A percentile compares a stretch with the other conserved stretches of the same genome.
Conservation (phyloP, 1,284 basidiomycete species). For the Sporisorium scitamineum region DNA sequence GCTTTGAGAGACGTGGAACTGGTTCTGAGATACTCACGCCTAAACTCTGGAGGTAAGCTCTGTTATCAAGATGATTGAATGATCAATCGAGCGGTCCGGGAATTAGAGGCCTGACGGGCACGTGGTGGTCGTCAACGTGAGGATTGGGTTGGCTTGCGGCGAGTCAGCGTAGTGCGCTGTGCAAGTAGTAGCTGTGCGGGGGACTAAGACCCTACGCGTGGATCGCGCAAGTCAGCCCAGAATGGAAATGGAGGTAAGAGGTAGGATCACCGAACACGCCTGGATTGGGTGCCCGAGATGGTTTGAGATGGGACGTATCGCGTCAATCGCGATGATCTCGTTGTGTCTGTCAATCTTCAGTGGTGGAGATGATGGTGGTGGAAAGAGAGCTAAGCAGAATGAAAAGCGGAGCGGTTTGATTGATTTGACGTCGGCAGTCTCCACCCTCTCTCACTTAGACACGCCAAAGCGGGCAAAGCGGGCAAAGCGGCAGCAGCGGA, state of each 20-base stretch:
- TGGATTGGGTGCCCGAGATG: constrained; percentile 61
- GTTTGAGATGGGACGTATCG: constrained; percentile 42
- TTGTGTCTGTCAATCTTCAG: constrained; percentile 25
- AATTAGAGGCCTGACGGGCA: constrained; percentile 29
- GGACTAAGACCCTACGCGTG: constrained; percentile 51
- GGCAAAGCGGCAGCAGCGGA: constrained; percentile 17
- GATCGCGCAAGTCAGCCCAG: constrained; percentile 47
- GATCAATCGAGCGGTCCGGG: constrained; percentile 55
- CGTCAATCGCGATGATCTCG: constrained; percentile 50
- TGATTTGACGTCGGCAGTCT: too few species aligned
- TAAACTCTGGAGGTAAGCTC: constrained; percentile 46
- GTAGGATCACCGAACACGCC: constrained; percentile 53
- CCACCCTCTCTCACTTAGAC: too few species aligned
- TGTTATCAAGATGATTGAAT: constrained; percentile 44
- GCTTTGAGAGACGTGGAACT: neutral
- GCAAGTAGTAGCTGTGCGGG: constrained; percentile 12
- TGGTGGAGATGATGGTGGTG: constrained; percentile 18
- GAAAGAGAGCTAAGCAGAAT: constrained; percentile 1
- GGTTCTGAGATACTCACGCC: constrained; percentile 46
- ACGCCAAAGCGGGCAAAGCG: constrained; percentile 4
- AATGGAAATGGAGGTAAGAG: constrained; percentile 1
- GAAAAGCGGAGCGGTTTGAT: neutral
- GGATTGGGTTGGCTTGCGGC: constrained; percentile 22
- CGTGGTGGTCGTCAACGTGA: constrained; percentile 16
- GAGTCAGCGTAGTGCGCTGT: constrained; percentile 33